These are phyloP conservation scores for Corrigiola litoralis DNA, from an alignment of 179 eudicot species.

Conservation along the genomic window DNA sequence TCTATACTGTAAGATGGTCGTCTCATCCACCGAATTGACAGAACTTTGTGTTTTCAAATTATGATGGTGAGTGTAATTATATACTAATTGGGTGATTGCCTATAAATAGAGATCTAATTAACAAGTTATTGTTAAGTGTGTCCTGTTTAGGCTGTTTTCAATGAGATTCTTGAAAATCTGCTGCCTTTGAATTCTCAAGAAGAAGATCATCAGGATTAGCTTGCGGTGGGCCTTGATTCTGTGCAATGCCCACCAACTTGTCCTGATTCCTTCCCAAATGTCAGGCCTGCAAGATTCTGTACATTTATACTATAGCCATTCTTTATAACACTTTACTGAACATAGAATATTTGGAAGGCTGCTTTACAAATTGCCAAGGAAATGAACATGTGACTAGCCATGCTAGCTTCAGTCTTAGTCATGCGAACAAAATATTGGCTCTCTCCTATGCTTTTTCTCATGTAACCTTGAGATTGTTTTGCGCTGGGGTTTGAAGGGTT, in stretches of 20 bases:
- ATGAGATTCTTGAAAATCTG: constrained; percentile 30
- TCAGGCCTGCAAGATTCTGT: constrained; percentile 32
- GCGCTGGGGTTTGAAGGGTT: too few relatives aligned
- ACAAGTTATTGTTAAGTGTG: constrained; percentile 11
- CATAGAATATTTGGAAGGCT: not conserved
- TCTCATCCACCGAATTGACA: constrained; percentile 1
- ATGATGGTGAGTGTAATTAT: constrained; percentile 17
- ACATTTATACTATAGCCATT: constrained; percentile 17
- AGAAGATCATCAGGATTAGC: constrained; percentile 39
- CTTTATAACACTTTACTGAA: constrained; percentile 10
- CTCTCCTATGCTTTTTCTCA: too few relatives aligned
- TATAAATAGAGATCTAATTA: constrained; percentile 12
- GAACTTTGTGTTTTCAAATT: constrained; percentile 12
- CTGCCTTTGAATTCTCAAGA: constrained; percentile 22
- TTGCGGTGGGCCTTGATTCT: constrained; percentile 47
- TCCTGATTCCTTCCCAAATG: constrained; percentile 32
- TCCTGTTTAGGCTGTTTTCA: constrained; percentile 21
- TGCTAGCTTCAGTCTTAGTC: not conserved
- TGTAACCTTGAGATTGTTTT: too few relatives aligned
- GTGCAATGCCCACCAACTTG: constrained; percentile 45
- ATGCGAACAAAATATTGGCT: too few relatives aligned
- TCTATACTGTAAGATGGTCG: not conserved
- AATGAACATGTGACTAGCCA: constrained; percentile 9
- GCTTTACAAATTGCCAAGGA: not conserved
- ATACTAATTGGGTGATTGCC: constrained; percentile 7